A percentile compares a stretch with the other conserved stretches of the same genome.
Conservation (phyloP, 495 filamentous ascomycete genomes). For the Penicillium coprophilum region DNA sequence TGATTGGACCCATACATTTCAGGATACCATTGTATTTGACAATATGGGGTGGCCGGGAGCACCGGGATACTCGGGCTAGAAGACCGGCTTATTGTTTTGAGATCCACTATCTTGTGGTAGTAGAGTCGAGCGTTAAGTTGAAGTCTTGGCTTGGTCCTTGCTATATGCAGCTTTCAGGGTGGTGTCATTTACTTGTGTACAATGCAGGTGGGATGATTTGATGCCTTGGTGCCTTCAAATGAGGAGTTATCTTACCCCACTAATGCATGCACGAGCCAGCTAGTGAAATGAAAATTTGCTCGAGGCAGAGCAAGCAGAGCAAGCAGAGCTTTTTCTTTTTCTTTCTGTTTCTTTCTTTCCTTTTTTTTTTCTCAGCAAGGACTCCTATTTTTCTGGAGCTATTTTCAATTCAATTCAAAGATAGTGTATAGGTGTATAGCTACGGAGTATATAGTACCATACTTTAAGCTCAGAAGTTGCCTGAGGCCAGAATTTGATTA, state of each 20-base stretch:
- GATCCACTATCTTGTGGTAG: too few species aligned
- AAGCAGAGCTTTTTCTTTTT: too few species aligned
- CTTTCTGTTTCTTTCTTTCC: too few species aligned
- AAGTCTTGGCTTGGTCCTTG: too few species aligned
- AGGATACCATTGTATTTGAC: too few species aligned
- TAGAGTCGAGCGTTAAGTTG: too few species aligned
- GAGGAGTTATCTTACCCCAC: slow-evolving; percentile 1
- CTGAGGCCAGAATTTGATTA: neutral
- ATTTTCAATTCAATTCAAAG: neutral
- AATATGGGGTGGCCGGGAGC: too few species aligned
- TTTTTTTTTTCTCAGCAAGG: too few species aligned
- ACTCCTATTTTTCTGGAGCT: too few species aligned
- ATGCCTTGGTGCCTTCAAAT: slow-evolving; percentile 2
- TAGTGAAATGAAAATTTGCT: slow-evolving; percentile 7
- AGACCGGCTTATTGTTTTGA: too few species aligned
- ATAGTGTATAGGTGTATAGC: neutral
- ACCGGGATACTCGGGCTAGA: too few species aligned
- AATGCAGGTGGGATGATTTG: neutral
- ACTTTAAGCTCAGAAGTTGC: slow-evolving; percentile 2
- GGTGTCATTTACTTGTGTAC: neutral
- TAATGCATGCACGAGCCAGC: slow-evolving; percentile 8
- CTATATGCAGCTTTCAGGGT: neutral
- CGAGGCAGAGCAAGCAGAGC: neutral
- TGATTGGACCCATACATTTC: too few species aligned
- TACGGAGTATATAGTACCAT: neutral